These are phyloP conservation scores for Paramecium primaurelia DNA, from an alignment of 73 alveolate species.

Conservation along the genomic window DNA sequence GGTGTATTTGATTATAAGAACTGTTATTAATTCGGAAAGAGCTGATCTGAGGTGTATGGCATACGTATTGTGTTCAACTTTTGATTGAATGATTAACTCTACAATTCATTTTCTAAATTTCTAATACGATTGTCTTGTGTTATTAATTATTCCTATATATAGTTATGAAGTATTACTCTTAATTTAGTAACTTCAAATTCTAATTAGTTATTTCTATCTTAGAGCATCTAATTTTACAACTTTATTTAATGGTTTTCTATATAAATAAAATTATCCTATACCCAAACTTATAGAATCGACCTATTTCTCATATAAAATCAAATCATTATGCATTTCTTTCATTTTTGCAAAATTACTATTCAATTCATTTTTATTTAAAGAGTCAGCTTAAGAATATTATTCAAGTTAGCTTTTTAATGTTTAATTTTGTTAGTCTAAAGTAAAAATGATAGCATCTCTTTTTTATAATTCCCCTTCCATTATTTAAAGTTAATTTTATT, in stretches of 20 bases:
- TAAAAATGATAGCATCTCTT: not conserved
- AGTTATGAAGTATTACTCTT: not conserved
- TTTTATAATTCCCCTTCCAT: not conserved
- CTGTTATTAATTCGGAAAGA: not conserved
- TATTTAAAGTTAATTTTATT: not conserved
- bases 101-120: not conserved
- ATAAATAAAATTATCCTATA: not conserved
- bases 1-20: not conserved
- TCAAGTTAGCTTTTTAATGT: not conserved
- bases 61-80: not conserved
- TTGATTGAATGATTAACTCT: not conserved
- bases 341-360: not conserved
- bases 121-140: not conserved
- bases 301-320: not conserved
- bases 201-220: not conserved
- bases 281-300: not conserved
- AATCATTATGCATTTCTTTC: constrained; percentile 26
- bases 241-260: not conserved
- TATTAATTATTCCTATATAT: not conserved
- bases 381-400: not conserved
- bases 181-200: not conserved
- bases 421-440: not conserved
- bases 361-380: not conserved
- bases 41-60: not conserved
- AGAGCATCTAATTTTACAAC: not conserved